These are phyloP conservation scores for Starmerella etchellsii DNA, from an alignment of 805 yeast species.

Conservation along the genomic window DNA sequence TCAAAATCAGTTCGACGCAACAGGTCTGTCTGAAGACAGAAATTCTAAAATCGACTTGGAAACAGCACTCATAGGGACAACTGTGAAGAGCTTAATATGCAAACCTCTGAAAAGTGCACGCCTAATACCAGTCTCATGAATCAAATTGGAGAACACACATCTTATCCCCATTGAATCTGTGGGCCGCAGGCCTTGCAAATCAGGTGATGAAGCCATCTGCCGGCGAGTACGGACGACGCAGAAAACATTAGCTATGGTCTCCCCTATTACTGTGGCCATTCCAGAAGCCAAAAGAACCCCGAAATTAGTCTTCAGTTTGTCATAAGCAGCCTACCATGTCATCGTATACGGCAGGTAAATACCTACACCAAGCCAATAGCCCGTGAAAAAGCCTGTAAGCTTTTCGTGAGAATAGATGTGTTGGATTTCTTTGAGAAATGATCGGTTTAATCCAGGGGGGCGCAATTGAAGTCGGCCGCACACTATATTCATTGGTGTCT, in stretches of 20 bases:
- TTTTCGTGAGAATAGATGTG: slow-evolving; percentile 50
- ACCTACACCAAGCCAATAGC: slow-evolving; percentile 34
- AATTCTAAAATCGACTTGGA: slow-evolving; percentile 29
- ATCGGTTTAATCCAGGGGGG: neutral
- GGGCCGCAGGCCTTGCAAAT: slow-evolving; percentile 26
- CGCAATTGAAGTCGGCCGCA: slow-evolving; percentile 29
- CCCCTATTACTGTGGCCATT: slow-evolving; percentile 27
- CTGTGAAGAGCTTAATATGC: slow-evolving; percentile 26
- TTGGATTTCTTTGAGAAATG: slow-evolving; percentile 12
- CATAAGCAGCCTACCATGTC: slow-evolving; percentile 29
- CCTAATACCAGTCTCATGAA: slow-evolving; percentile 27
- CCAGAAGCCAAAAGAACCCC: slow-evolving; percentile 25
- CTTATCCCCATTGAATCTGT: slow-evolving; percentile 25
- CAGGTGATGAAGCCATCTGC: slow-evolving; percentile 30
- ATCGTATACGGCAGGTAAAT: slow-evolving; percentile 30
- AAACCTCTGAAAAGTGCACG: slow-evolving; percentile 28
- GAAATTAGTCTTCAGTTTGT: slow-evolving; percentile 2
- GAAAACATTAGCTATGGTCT: slow-evolving; percentile 27
- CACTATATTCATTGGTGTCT: slow-evolving; percentile 32
- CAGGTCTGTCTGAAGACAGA: slow-evolving; percentile 29
- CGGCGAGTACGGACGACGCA: slow-evolving; percentile 32
- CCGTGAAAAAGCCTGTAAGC: slow-evolving; percentile 61
- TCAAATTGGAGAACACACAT: slow-evolving; percentile 25
- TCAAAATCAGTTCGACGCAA: too few species aligned
- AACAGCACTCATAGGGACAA: slow-evolving; percentile 28